phyloP scores from a whole-genome alignment of 1,139 yeast genomes.

The Scheffersomyces cryptocercus region DNA sequence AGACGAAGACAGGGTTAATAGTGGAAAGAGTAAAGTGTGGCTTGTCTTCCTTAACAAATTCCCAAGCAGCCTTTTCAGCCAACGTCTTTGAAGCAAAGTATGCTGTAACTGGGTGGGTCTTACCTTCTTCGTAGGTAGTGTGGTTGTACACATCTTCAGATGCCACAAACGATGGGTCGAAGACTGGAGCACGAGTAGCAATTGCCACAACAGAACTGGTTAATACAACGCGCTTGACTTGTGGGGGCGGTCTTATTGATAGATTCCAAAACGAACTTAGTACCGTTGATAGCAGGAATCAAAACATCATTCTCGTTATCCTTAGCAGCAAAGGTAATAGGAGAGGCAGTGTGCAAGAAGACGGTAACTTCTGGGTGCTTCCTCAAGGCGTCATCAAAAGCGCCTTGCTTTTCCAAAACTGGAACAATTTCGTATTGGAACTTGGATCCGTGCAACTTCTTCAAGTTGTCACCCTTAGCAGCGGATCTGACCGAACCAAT shows the following conservation, averaged over 20 bases:
- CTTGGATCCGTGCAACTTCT: slow-evolving; percentile 14
- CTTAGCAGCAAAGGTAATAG: slow-evolving; percentile 20
- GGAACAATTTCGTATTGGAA: slow-evolving; percentile 11
- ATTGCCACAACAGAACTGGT: slow-evolving; percentile 31
- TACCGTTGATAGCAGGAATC: slow-evolving; percentile 1
- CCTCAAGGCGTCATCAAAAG: slow-evolving; percentile 7
- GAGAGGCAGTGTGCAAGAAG: slow-evolving; percentile 10
- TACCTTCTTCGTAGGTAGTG: slow-evolving; percentile 5
- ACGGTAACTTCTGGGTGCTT: slow-evolving; percentile 30
- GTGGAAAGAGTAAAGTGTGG: slow-evolving; percentile 21
- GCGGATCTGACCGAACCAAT: slow-evolving; percentile 38
- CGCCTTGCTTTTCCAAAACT: slow-evolving; percentile 4
- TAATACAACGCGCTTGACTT: slow-evolving; percentile 7
- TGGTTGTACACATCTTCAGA: slow-evolving; percentile 3
- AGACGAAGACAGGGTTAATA: slow-evolving; percentile 22
- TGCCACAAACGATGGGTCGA: slow-evolving; percentile 11
- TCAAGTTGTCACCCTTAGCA: slow-evolving; percentile 22
- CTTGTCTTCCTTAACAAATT: slow-evolving; percentile 19
- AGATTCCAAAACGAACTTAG: background rate
- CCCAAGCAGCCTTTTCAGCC: slow-evolving; percentile 7
- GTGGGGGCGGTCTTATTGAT: slow-evolving; percentile 4
- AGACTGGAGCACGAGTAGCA: slow-evolving; percentile 2
- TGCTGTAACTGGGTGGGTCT: slow-evolving; percentile 1
- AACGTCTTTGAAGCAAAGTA: slow-evolving; percentile 5
- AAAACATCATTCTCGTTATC: slow-evolving; percentile 2